phyloP scores from a whole-genome alignment of 192 early-diverging fungal species.

The Umbelopsis ramanniana region DNA sequence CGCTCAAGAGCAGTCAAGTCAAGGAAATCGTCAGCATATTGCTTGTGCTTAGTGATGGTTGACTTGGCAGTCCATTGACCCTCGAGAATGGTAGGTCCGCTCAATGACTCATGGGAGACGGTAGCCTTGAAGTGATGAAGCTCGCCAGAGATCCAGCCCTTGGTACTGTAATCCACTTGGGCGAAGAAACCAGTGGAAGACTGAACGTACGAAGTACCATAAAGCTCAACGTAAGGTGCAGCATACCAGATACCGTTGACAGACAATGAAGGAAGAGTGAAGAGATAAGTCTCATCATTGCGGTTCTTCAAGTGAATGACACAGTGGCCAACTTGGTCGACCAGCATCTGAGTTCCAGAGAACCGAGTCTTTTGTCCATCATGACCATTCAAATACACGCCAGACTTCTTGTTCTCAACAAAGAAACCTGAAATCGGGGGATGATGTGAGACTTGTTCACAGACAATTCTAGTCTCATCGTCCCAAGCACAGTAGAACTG shows the following conservation, averaged over 20 bases:
- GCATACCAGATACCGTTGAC: slow-evolving; percentile 73
- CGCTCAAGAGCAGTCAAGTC: slow-evolving; percentile 58
- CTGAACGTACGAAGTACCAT: slow-evolving; percentile 64
- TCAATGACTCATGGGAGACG: slow-evolving; percentile 15
- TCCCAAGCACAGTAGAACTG: slow-evolving; percentile 67
- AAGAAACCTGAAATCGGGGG: slow-evolving; percentile 73
- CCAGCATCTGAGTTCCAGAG: slow-evolving; percentile 72
- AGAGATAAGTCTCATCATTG: slow-evolving; percentile 69
- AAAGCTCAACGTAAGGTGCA: slow-evolving; percentile 59
- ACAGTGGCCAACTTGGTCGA: slow-evolving; percentile 78
- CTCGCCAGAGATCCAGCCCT: slow-evolving; percentile 81
- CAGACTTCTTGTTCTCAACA: slow-evolving; percentile 62
- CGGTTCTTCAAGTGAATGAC: slow-evolving; percentile 62
- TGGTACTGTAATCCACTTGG: slow-evolving; percentile 73
- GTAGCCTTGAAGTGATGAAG: slow-evolving; percentile 77
- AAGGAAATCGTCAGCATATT: slow-evolving; percentile 58
- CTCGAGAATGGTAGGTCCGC: slow-evolving; percentile 47
- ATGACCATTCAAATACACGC: slow-evolving; percentile 65
- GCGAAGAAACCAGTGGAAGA: slow-evolving; percentile 63
- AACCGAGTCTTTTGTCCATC: slow-evolving; percentile 75
- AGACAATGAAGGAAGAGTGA: slow-evolving; percentile 74
- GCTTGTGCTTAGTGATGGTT: slow-evolving; percentile 53
- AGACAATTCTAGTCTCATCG: slow-evolving; percentile 60
- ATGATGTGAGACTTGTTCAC: slow-evolving; percentile 77
- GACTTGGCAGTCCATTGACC: slow-evolving; percentile 77